Evolutionary conservation across 768 basidiomycete genomes (phyloP), one percentile per base, ranked within the genome.

Genomic region (Amanita pallidorosea): DNA sequence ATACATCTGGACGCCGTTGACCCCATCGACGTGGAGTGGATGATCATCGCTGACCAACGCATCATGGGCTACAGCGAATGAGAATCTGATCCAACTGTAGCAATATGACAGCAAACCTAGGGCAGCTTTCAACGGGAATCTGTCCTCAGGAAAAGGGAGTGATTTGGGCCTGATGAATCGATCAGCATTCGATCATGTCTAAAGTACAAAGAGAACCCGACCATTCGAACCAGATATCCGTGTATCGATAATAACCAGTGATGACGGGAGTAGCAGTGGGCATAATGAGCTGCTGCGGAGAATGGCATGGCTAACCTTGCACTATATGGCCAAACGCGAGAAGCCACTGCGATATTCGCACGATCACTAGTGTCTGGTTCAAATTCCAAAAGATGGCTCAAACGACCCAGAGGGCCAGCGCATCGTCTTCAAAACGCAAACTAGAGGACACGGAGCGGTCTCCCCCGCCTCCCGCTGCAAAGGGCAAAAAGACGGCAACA

Each of bases 211-310:
- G 29, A n/a, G 29, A 37, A 49, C 56, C 59, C 56, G 58, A 84
- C 88, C 84, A 89, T 62, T 88, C 82, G 51, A 81, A 90, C 76
- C 80, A 84, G 47, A 92, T 82, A 64, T 93, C 89, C 0, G 88
- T 88, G 61, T 85, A 91, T 47, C 90, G 71, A 62, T 89, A 90
- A 59, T 83, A 90, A 12, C 87, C 87, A 52, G 75, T 81, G 45
- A 81, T 64, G 4, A 78, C 70, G 4, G 75, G 68, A 23, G 65
- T 59, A 42, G 68, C 64, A 43, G 58, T 57, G 18, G 55, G 54
- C 62, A 63, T 64, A 17, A 25, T 17, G 42, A 51, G 17, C 12
- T 34, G 51, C 38, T 55, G 51, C 53, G 51, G 47, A 22, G 47
- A 17, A 34, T 53, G 50, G 49, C 55, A 49, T 31, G 48, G 35